A percentile compares a stretch with the other conserved stretches of the same genome.
These are phyloP conservation scores for Fistulinella prunicolor DNA, from an alignment of 768 basidiomycete genomes.

Conservation along the genomic window DNA sequence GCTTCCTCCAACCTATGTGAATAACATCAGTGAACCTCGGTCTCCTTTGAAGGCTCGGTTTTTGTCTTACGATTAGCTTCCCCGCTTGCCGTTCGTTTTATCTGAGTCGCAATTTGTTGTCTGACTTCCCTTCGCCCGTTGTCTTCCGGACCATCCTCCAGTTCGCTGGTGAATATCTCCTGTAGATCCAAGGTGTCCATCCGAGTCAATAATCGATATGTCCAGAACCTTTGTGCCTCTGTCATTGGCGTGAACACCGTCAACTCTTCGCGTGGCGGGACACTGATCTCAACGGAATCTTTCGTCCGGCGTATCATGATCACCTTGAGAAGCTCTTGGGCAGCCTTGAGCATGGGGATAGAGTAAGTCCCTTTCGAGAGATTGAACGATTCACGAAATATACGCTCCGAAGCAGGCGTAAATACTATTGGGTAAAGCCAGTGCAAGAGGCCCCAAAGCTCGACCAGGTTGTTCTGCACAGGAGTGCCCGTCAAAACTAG, in stretches of 20 bases:
- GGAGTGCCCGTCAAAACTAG: conserved; percentile 72
- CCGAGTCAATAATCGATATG: conserved; percentile 50
- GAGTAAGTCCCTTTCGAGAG: conserved; percentile 52
- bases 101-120: conserved; percentile 37
- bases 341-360: conserved; percentile 44
- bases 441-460: conserved; percentile 54
- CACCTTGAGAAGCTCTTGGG: conserved; percentile 45
- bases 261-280: conserved; percentile 57
- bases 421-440: conserved; percentile 58
- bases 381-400: conserved; percentile 54
- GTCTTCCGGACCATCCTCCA: conserved; percentile 29
- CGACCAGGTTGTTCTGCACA: conserved; percentile 62
- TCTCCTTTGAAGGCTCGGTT: not conserved
- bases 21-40: not conserved
- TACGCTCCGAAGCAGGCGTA: conserved; percentile 42
- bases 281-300: conserved; percentile 42
- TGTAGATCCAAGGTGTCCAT: conserved; percentile 48
- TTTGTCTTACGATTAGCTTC: conserved; percentile 30
- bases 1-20: conserved; percentile 48
- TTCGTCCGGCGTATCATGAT: conserved; percentile 66
- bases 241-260: conserved; percentile 56
- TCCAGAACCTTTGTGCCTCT: conserved; percentile 63
- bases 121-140: conserved; percentile 41
- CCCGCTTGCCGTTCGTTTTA: conserved; percentile 30
- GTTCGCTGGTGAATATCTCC: conserved; percentile 42